Percentiles rank a stretch among this genome's conserved stretches.
Evolutionary conservation across 2,329 filamentous ascomycete species (phyloP).

Genomic region (Alternaria arborescens): DNA sequence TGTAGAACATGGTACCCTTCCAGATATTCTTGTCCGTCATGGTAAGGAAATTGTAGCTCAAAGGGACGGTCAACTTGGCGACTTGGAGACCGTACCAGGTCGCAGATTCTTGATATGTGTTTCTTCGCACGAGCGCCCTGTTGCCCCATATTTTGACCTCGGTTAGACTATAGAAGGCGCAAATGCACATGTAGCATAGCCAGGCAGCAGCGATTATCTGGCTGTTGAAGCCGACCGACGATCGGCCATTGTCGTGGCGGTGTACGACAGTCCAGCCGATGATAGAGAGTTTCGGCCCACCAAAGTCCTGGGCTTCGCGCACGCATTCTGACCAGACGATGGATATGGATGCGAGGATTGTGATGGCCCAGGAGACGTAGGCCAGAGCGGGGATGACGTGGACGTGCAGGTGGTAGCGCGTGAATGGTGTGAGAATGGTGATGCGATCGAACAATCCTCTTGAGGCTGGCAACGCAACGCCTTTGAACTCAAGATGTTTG

Average conservation of each 20-base stretch:
- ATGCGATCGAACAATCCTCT: slow-evolving; percentile 47
- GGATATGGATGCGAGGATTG: slow-evolving; percentile 78
- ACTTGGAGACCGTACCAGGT: slow-evolving; percentile 97
- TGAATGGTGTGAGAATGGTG: slow-evolving; percentile 78
- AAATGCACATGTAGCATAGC: slow-evolving; percentile 96
- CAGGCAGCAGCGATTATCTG: slow-evolving; percentile 85
- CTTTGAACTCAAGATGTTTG: slow-evolving; percentile 79
- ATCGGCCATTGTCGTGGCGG: slow-evolving; percentile 74
- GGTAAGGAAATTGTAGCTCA: slow-evolving; percentile 96
- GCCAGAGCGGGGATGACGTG: slow-evolving; percentile 75
- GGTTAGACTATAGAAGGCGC: slow-evolving; percentile 84
- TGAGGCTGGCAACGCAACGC: slow-evolving; percentile 59
- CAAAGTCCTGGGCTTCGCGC: slow-evolving; percentile 71
- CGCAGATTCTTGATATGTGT: slow-evolving; percentile 91
- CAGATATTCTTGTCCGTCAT: slow-evolving; percentile 80
- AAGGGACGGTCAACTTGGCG: slow-evolving; percentile 88
- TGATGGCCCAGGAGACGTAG: slow-evolving; percentile 70
- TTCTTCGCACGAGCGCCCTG: slow-evolving; percentile 84
- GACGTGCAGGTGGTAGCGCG: slow-evolving; percentile 80
- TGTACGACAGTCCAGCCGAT: slow-evolving; percentile 75
- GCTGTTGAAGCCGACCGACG: slow-evolving; percentile 83
- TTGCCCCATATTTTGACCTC: slow-evolving; percentile 99
- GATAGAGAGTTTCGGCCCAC: slow-evolving; percentile 72
- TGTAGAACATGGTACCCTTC: slow-evolving; percentile 81
- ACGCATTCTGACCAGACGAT: slow-evolving; percentile 95